These are phyloP conservation scores for Tuber calosporum DNA, from an alignment of 495 filamentous ascomycete species.

Conservation along the genomic window DNA sequence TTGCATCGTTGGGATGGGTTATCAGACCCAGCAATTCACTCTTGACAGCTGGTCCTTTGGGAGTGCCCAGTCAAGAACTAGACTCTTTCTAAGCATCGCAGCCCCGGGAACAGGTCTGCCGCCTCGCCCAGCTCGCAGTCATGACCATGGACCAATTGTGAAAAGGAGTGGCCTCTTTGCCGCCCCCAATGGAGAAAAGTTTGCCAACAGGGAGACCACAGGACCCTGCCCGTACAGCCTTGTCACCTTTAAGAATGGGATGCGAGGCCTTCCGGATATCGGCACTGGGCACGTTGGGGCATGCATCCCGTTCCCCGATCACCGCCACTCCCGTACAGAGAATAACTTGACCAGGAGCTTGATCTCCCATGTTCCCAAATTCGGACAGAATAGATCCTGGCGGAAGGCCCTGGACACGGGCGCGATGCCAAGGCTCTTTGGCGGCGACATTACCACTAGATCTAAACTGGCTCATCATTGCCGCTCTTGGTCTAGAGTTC, in stretches of 20 bases:
- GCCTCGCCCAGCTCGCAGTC: slow-evolving; percentile 52
- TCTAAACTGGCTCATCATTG: slow-evolving; percentile 21
- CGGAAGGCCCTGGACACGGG: slow-evolving; percentile 26
- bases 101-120: slow-evolving; percentile 55
- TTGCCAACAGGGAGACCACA: slow-evolving; percentile 49
- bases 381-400: slow-evolving; percentile 21
- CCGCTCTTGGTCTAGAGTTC: slow-evolving; percentile 50
- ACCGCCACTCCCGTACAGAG: slow-evolving; percentile 45
- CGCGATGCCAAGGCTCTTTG: slow-evolving; percentile 25
- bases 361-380: slow-evolving; percentile 45
- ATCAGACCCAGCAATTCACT: slow-evolving; percentile 58
- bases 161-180: slow-evolving; percentile 48
- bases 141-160: slow-evolving; percentile 49
- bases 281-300: slow-evolving; percentile 50
- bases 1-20: slow-evolving; percentile 63
- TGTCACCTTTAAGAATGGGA: slow-evolving; percentile 48
- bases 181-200: slow-evolving; percentile 54
- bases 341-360: slow-evolving; percentile 29
- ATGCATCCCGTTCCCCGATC: slow-evolving; percentile 59
- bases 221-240: slow-evolving; percentile 53
- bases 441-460: slow-evolving; percentile 6
- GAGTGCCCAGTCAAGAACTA: slow-evolving; percentile 53
- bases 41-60: slow-evolving; percentile 64
- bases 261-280: slow-evolving; percentile 55
- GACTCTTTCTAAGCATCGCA: slow-evolving; percentile 60